Conservation (phyloP, 2,329 filamentous ascomycete genomes). For the Aureobasidium sp. region DNA sequence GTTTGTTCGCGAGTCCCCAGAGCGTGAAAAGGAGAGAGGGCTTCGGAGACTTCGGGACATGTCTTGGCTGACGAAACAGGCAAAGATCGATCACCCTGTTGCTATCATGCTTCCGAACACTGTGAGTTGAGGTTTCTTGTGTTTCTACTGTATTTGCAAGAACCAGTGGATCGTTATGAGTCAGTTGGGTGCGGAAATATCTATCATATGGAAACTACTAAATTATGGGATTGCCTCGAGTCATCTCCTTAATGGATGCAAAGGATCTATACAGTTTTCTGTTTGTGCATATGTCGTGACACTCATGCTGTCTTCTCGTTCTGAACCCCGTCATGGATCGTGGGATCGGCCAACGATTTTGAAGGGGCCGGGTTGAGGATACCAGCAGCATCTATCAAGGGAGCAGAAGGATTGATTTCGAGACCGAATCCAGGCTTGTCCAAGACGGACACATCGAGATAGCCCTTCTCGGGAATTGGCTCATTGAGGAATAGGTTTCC, state of each 20-base stretch:
- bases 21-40: neutral
- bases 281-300: neutral
- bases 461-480: constrained; percentile 77
- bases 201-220: neutral
- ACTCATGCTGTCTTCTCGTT: neutral
- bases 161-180: neutral
- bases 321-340: neutral
- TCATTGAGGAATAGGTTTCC: constrained; percentile 86
- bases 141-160: neutral
- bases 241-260: neutral
- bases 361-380: constrained; percentile 59
- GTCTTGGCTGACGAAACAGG: neutral
- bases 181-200: neutral
- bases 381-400: constrained; percentile 66
- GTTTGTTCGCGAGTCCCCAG: neutral
- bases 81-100: neutral
- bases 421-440: constrained; percentile 89
- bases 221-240: neutral
- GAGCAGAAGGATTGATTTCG: constrained; percentile 73
- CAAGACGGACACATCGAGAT: constrained; percentile 61
- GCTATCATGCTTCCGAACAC: neutral
- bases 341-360: constrained; percentile 30
- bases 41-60: neutral
- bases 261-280: neutral
- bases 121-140: neutral